These are phyloP conservation scores for Nannizziopsis barbatae DNA, from an alignment of 2,329 filamentous ascomycete species.

Conservation along the genomic window DNA sequence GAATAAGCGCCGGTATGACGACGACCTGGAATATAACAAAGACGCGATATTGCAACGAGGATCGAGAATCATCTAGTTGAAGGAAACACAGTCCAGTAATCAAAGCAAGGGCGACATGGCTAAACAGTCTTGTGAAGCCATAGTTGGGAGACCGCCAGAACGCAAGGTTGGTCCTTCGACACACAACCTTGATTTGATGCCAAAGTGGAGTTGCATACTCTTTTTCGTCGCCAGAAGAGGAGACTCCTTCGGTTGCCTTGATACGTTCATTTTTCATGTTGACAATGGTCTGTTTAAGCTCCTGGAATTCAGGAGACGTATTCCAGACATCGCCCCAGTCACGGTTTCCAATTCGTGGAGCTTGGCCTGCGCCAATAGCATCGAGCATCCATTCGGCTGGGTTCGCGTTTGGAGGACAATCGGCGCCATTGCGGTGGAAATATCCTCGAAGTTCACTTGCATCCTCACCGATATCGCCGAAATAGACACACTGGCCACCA, in stretches of 20 bases:
- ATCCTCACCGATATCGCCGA: constrained; percentile 54
- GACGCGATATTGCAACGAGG: constrained; percentile 70
- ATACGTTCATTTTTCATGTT: constrained; percentile 50
- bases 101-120: constrained; percentile 66
- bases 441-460: constrained; percentile 49
- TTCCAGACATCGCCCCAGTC: constrained; percentile 47
- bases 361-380: constrained; percentile 53
- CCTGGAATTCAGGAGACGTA: constrained; percentile 42
- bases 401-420: constrained; percentile 53
- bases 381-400: constrained; percentile 66
- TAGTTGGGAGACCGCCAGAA: constrained; percentile 86
- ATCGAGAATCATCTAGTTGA: constrained; percentile 61
- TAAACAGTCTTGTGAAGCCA: constrained; percentile 76
- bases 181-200: constrained; percentile 69
- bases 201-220: constrained; percentile 72
- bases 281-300: constrained; percentile 52
- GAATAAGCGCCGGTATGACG: constrained; percentile 69
- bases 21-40: constrained; percentile 84
- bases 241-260: constrained; percentile 32
- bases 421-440: constrained; percentile 55
- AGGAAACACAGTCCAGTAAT: constrained; percentile 71
- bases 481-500: constrained; percentile 58
- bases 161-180: constrained; percentile 59
- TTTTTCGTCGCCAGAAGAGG: constrained; percentile 43
- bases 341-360: constrained; percentile 57